A percentile compares a stretch with the other conserved stretches of the same genome.
These are phyloP conservation scores for Prosopis cineraria DNA, from an alignment of 306 rosid genomes.

Conservation along the genomic window DNA sequence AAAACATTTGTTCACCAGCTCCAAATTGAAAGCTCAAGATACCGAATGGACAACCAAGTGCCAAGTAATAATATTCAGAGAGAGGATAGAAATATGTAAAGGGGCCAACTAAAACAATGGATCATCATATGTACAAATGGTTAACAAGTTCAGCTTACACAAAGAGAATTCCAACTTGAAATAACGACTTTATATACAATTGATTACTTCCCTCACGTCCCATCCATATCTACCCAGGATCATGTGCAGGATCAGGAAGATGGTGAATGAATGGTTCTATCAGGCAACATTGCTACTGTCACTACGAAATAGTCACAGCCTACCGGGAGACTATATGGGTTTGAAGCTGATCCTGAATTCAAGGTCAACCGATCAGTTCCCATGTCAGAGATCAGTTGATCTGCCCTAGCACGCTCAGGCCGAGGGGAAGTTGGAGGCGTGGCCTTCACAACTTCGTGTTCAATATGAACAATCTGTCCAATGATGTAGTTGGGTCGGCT, in stretches of 20 bases:
- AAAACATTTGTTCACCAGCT: neutral
- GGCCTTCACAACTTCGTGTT: conserved; percentile 73
- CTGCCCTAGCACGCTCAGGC: conserved; percentile 50
- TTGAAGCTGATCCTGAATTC: conserved; percentile 87
- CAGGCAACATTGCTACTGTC: conserved; percentile 97
- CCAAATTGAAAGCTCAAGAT: neutral
- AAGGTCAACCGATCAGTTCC: conserved; percentile 73
- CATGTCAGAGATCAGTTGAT: conserved; percentile 44
- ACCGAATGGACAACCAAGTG: conserved; percentile 17
- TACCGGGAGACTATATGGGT: conserved; percentile 82
- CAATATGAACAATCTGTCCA: conserved; percentile 96
- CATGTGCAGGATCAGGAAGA: conserved; percentile 91
- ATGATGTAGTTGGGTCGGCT: conserved; percentile 80
- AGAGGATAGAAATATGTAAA: conserved; percentile 41
- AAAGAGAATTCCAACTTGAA: conserved; percentile 39
- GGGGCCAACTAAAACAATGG: conserved; percentile 44
- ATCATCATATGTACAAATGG: conserved; percentile 61
- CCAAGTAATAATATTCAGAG: conserved; percentile 41
- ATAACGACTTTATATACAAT: conserved; percentile 61
- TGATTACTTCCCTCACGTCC: conserved; percentile 90
- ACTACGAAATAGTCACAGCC: conserved; percentile 94
- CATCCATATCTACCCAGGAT: conserved; percentile 51
- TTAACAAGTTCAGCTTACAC: conserved; percentile 52
- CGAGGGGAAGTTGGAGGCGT: conserved; percentile 33
- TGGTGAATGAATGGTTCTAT: conserved; percentile 75